Base-by-base conservation (phyloP, 2,329 filamentous ascomycete species). In the Trichophaea hybrida region DNA sequence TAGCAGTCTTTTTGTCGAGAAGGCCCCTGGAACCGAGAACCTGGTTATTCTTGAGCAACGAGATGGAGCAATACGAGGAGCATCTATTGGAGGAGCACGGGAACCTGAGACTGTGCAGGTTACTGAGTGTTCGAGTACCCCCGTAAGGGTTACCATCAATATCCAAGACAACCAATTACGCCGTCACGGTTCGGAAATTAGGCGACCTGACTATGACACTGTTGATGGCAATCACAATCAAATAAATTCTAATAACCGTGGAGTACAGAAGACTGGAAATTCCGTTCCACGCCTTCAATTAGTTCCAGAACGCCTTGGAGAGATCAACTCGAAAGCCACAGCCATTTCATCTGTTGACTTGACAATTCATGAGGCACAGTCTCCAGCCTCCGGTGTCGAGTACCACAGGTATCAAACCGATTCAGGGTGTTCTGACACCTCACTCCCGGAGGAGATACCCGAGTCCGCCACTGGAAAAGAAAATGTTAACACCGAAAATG, bases 21-120 rank as follows among this genome's bases (percentile, higher is more conserved):
- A 32, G 31, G 53, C 40, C 4, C 53, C 53, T 3, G 53, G 53
- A 24, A 55, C 53, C 8, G 53, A 55, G 34, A 55, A 55, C 32
- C 15, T 55, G 5, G 53, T 44, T 10, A 55, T 55, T 35, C 13
- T 55, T 12, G 38, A 55, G n/a, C 37, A 55, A 44, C 15, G 35
- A 4, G 37, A 55, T 31, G 53, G 53, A 10, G 53, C 31, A n/a
- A 10, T 55, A 7, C 38, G 40, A 12, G 53, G 53, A 12, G 53
- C 53, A 4, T 55, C 50, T 6, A n/a, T 53, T 13, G 50, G 50
- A n/a, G 50, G 50, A 17, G 34, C 12, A 8, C 13, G 13, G n/a
- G 50, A 35, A 13, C 50, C 50, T 13, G 33, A 53, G 31, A 24
- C n/a, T 24, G 15, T 32, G 31, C 8, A 5, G 13, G 31, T 50